Percentiles rank a stretch among this genome's conserved stretches.
Conservation (phyloP, 306 rosid species). For the Prunus campanulata region DNA sequence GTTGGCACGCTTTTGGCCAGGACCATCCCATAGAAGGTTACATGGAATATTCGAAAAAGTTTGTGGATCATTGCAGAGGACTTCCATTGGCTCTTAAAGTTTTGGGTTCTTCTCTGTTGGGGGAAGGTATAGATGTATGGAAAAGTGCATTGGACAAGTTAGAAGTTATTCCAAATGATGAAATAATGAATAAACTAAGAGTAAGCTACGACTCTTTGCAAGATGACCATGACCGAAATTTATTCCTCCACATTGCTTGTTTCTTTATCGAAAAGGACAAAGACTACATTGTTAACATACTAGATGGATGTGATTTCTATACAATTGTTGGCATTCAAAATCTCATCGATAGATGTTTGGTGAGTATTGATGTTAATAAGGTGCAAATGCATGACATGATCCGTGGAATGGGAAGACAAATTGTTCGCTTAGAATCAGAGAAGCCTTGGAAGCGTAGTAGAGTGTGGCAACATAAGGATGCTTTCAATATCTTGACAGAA, state of each 20-base stretch:
- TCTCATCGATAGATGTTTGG: background rate
- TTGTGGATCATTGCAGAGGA: background rate
- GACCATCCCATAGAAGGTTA: background rate
- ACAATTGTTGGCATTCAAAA: background rate
- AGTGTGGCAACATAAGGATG: background rate
- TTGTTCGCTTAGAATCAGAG: background rate
- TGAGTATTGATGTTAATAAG: no score
- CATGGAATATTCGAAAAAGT: background rate
- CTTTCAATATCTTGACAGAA: background rate
- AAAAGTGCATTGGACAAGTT: background rate
- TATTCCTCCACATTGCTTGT: slow-evolving; percentile 8
- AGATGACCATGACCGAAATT: background rate
- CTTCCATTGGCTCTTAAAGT: slow-evolving; percentile 1
- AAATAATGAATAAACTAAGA: background rate
- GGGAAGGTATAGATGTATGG: background rate
- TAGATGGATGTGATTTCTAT: background rate
- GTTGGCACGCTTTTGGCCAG: background rate
- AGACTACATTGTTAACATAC: background rate
- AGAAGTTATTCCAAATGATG: background rate
- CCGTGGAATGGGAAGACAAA: background rate
- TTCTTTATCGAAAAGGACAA: background rate
- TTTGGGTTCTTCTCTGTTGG: background rate
- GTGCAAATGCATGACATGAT: background rate
- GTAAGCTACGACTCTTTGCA: background rate
- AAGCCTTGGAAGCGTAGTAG: background rate